Base-by-base conservation (phyloP, 202 grass and related monocot genomes). In the Setaria viridis region DNA sequence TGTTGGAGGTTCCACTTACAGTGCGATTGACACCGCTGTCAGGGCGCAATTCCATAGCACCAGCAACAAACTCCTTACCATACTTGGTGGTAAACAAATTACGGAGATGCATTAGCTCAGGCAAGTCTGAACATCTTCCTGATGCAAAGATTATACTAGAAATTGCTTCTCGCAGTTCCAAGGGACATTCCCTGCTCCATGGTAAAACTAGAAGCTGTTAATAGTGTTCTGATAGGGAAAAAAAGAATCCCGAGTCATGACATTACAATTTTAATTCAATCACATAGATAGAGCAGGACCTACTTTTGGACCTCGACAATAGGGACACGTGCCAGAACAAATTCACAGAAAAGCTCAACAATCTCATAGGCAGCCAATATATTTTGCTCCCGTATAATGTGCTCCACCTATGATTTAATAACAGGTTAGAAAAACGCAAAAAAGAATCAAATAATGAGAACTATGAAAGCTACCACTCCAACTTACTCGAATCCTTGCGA, bases 331-430 rank as follows among this genome's bases (percentile, higher is more conserved):
- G 93, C 93, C 85, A 99, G 88, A 81, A 99, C 85, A 93, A 99
- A 99, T 94, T 99, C 97, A 43, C 97, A 99, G 53, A 99, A 99
- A 64, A 99, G 84, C 80, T 99, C 97, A 2, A 99, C 75, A 75
- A 99, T 95, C 77, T 99, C 97, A 60, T 99, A 99, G 13, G 93
- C 97, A 85, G 97, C 97, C 80, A 99, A 86, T 92, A 94, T 93
- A 85, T 99, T 96, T 74, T 94, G 92, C 77, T 99, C 97, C 41
- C 88, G 92, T 56, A 99, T 99, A 76, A 99, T 86, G 59, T 99
- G 90, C 74, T 96, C 97, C 79, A 99, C 93, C 93, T 96, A 75
- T 79, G 45, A 84, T 85, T 80, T 55, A 66, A 56, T 43, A 12
- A 85, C 41, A 62, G 32, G 65, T 88, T 66, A 91, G 57, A 64